Percentiles rank a stretch among this genome's conserved stretches.
These are phyloP conservation scores for Didymella arachidicola DNA, from an alignment of 2,329 filamentous ascomycete genomes.

Conservation along the genomic window DNA sequence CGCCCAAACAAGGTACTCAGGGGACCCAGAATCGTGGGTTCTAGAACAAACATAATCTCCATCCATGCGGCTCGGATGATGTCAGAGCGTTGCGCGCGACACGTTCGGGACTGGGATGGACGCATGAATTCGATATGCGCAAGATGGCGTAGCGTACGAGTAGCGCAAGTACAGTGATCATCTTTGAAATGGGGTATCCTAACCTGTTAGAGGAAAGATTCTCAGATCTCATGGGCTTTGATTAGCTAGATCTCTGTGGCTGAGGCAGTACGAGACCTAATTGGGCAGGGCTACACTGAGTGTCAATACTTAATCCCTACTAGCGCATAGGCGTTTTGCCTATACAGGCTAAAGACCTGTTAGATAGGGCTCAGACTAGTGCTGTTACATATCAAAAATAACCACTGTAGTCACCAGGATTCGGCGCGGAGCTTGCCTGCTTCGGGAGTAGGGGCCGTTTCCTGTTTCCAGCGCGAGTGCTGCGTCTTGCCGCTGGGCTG, in stretches of 20 bases:
- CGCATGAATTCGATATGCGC: conserved; percentile 17
- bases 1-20: background rate
- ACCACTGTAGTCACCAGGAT: background rate
- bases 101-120: background rate
- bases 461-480: background rate
- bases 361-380: too few species aligned
- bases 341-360: too few species aligned
- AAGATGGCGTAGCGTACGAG: conserved; percentile 3
- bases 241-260: too few species aligned
- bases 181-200: too few species aligned
- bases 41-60: conserved; percentile 17
- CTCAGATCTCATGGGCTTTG: too few species aligned
- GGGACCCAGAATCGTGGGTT: conserved; percentile 1
- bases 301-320: too few species aligned
- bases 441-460: conserved; percentile 11
- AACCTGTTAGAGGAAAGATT: too few species aligned
- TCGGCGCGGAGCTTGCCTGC: background rate
- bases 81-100: conserved; percentile 11
- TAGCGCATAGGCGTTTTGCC: too few species aligned
- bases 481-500: conserved; percentile 6
- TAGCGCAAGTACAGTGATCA: too few species aligned
- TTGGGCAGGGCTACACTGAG: too few species aligned
- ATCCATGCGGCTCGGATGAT: conserved; percentile 5
- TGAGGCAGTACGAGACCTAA: too few species aligned
- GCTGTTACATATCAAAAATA: too few species aligned